Base-by-base conservation (phyloP, 139 green algal species). In the Tetradesmus obliquus region DNA sequence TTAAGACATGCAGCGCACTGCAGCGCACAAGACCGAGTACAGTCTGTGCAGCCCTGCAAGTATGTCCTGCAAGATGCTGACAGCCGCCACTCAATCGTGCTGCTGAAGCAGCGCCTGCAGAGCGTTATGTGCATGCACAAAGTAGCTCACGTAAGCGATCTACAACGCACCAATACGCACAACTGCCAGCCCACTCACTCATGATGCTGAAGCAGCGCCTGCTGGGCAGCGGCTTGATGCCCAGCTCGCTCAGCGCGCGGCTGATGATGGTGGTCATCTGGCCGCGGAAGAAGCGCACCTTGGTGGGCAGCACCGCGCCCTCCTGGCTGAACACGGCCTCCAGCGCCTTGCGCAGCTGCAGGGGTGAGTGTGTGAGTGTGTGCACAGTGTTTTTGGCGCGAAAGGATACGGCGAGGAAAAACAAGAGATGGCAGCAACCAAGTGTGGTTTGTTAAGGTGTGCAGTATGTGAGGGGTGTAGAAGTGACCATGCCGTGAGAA, bases 191-290 rank as follows among this genome's bases (percentile, higher is more conserved):
- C 32, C 22, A 69, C 96, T 93, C 89, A 98, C 97, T 94, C 93
- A 99, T 97, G 54, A 99, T 92, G 5, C 96, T 95, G 93, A 99
- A 98, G 94, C 97, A 99, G 19, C 98, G 93, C 12, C 98, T 94
- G 92, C 96, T 98, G 86, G 98, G 97, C 32, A 99, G 91, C 1
- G 97, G 89, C 87, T 97, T 96, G 90, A 99, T 97, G 55, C 95
- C 95, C 88, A 99, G 86, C n/a, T 99, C 98, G 8, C 86, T 93
- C 19, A 99, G 95, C 6, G 98, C 98, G 58, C 97, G 96, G 13
- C 95, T 96, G 88, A 99, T 99, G 95, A 99, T 99, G 62, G 98
- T 99, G 89, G 98, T 95, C 98, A 99, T 99, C 93, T 99, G 98
- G 22, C 95, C 96, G 3, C 98, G 92, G 94, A 99, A 99, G 94